phyloP scores from a whole-genome alignment of 2,329 filamentous ascomycete genomes.

The Uncinocarpus reesii region DNA sequence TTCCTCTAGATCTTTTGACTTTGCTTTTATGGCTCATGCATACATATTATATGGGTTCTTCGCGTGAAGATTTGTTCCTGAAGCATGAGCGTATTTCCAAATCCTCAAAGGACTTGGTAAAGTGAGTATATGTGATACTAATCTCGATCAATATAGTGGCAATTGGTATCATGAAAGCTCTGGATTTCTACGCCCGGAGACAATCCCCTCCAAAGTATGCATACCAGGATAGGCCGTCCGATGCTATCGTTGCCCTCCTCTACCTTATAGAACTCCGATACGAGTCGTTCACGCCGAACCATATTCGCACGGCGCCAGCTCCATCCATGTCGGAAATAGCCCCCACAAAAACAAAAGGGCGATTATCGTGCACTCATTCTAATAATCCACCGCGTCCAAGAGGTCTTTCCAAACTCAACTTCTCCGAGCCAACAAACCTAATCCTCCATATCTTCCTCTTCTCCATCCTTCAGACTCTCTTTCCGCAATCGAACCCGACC shows the following conservation, averaged over 20 bases:
- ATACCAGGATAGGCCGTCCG: slow-evolving; percentile 21
- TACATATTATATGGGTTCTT: too few relatives aligned
- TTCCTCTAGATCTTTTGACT: too few relatives aligned
- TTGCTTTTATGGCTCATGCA: too few relatives aligned
- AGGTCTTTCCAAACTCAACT: slow-evolving; percentile 14
- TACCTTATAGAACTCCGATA: slow-evolving; percentile 35
- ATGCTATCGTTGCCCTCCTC: slow-evolving; percentile 26
- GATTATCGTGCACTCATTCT: not conserved
- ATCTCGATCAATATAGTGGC: slow-evolving; percentile 22
- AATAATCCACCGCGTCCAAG: not conserved
- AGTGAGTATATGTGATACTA: not conserved
- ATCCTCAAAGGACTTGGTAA: too few relatives aligned
- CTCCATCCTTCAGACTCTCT: slow-evolving; percentile 26
- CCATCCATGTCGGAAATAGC: slow-evolving; percentile 6
- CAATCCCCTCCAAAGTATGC: slow-evolving; percentile 28
- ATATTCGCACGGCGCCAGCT: slow-evolving; percentile 24
- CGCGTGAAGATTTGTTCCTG: too few relatives aligned
- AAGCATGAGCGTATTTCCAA: too few relatives aligned
- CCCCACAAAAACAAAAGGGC: not conserved
- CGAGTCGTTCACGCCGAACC: slow-evolving; percentile 37
- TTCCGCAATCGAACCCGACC: slow-evolving; percentile 28
- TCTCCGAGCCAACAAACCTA: slow-evolving; percentile 30
- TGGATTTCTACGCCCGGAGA: slow-evolving; percentile 33
- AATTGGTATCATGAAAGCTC: slow-evolving; percentile 33
- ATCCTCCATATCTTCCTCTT: slow-evolving; percentile 29